phyloP scores from a whole-genome alignment of 148 eudicot species.

The Chenopodium formosanum region DNA sequence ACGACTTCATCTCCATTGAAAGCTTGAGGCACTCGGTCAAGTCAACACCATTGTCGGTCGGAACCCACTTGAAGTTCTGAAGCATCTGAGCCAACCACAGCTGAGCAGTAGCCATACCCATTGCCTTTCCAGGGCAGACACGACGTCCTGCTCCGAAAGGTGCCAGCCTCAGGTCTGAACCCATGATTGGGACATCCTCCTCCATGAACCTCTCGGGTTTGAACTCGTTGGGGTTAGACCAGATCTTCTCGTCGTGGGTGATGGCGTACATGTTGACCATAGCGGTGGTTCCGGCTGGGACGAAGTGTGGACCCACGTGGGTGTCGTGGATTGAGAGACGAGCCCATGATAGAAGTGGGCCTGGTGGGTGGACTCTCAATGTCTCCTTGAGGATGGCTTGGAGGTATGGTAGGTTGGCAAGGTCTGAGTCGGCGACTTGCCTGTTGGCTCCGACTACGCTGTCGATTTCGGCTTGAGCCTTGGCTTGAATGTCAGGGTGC shows the following conservation, averaged over 20 bases:
- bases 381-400: conserved; percentile 80
- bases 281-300: conserved; percentile 90
- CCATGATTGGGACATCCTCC: conserved; percentile 77
- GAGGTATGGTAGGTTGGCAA: conserved; percentile 71
- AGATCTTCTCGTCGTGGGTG: conserved; percentile 67
- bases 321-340: conserved; percentile 86
- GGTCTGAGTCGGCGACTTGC: conserved; percentile 55
- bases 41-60: conserved; percentile 49
- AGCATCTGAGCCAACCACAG: conserved; percentile 89
- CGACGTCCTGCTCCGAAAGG: conserved; percentile 90
- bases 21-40: conserved; percentile 71
- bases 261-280: conserved; percentile 99
- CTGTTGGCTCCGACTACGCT: conserved; percentile 35
- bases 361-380: conserved; percentile 87
- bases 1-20: conserved; percentile 86
- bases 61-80: conserved; percentile 68
- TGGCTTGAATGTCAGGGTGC: conserved; percentile 86
- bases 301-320: conserved; percentile 58
- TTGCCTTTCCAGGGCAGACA: conserved; percentile 85
- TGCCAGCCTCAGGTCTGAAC: conserved; percentile 72
- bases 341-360: conserved; percentile 96
- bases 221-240: conserved; percentile 64
- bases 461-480: conserved; percentile 77
- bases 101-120: conserved; percentile 76
- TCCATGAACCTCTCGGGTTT: conserved; percentile 67